Percentiles rank a stretch among this genome's conserved stretches.
phyloP scores from a whole-genome alignment of 2,329 filamentous ascomycete genomes.

The Didymella keratinophila region DNA sequence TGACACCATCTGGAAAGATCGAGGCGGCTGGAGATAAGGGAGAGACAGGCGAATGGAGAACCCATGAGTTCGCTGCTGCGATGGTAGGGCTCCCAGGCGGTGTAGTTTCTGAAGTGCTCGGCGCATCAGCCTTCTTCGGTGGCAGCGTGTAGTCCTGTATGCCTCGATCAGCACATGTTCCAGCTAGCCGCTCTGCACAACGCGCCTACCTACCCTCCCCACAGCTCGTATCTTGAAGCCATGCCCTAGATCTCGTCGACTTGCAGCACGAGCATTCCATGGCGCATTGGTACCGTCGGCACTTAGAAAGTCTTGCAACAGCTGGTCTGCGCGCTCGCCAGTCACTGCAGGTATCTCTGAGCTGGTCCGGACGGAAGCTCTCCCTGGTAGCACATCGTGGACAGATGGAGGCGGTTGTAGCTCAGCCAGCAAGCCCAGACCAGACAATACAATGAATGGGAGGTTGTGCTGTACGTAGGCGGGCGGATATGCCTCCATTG shows the following conservation, averaged over 20 bases:
- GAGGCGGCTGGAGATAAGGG: slow-evolving; percentile 83
- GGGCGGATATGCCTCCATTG: slow-evolving; percentile 80
- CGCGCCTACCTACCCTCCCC: slow-evolving; percentile 75
- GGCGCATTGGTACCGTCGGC: slow-evolving; percentile 70
- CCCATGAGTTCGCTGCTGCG: slow-evolving; percentile 54
- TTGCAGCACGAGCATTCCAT: slow-evolving; percentile 69
- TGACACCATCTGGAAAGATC: slow-evolving; percentile 88
- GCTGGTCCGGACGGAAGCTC: slow-evolving; percentile 67
- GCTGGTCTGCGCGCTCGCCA: slow-evolving; percentile 68
- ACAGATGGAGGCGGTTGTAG: slow-evolving; percentile 56
- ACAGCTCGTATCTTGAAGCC: slow-evolving; percentile 75
- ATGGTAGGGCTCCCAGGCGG: slow-evolving; percentile 62
- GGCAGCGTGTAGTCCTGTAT: slow-evolving; percentile 64
- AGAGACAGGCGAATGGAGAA: slow-evolving; percentile 90
- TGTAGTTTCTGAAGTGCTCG: slow-evolving; percentile 59
- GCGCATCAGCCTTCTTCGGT: slow-evolving; percentile 68
- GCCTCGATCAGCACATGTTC: slow-evolving; percentile 32
- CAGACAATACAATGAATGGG: slow-evolving; percentile 83
- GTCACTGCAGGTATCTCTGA: slow-evolving; percentile 75
- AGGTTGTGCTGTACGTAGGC: slow-evolving; percentile 88
- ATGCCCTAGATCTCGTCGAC: slow-evolving; percentile 55
- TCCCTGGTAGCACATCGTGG: slow-evolving; percentile 44
- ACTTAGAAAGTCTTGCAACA: slow-evolving; percentile 71
- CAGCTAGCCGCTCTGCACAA: slow-evolving; percentile 23
- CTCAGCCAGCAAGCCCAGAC: slow-evolving; percentile 60